These are phyloP conservation scores for Thalia dealbata DNA, from an alignment of 176 grass and related monocot species.

Conservation along the genomic window DNA sequence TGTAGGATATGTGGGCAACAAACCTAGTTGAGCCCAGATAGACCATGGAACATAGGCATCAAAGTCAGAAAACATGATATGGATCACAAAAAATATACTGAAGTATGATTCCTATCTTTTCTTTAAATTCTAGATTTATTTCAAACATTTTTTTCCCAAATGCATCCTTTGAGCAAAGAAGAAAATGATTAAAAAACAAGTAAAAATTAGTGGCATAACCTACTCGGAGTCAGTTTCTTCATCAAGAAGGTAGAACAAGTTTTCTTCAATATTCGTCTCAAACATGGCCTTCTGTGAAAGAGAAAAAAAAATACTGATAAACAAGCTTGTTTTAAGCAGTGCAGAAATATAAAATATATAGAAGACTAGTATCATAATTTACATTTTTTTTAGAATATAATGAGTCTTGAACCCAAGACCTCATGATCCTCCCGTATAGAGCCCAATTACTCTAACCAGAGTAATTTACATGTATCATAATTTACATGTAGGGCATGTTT, in stretches of 20 bases:
- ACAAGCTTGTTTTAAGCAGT: neutral
- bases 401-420: too few relatives aligned
- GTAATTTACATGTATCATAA: too few relatives aligned
- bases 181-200: slow-evolving; percentile 10
- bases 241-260: slow-evolving; percentile 92
- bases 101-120: neutral
- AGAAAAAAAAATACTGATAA: slow-evolving; percentile 22
- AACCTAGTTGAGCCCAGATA: neutral
- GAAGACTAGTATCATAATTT: neutral
- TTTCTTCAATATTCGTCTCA: slow-evolving; percentile 80
- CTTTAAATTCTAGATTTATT: neutral
- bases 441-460: too few relatives aligned
- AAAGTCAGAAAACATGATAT: neutral
- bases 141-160: too few relatives aligned
- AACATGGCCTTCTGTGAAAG: slow-evolving; percentile 69
- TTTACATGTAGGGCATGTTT: neutral
- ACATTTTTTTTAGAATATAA: too few relatives aligned
- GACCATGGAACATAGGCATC: neutral
- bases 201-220: slow-evolving; percentile 17
- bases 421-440: too few relatives aligned
- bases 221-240: slow-evolving; percentile 97
- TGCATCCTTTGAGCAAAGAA: neutral
- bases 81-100: neutral
- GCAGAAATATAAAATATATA: neutral
- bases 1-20: neutral